phyloP scores from a whole-genome alignment of 768 basidiomycete species.

The Naganishia vaughanmartiniae region DNA sequence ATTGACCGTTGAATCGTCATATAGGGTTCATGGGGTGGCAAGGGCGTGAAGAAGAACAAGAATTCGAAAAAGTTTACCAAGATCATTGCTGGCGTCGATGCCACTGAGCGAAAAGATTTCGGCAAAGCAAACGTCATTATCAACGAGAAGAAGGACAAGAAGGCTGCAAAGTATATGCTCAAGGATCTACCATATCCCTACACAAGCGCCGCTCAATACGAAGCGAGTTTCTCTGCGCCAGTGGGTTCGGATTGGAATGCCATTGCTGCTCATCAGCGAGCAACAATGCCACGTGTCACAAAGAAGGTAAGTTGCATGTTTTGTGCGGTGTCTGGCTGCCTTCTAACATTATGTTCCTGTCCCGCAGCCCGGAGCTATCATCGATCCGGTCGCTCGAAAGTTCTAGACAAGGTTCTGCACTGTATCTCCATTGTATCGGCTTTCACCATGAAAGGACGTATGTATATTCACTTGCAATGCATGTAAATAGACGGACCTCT shows the following conservation, averaged over 20 bases:
- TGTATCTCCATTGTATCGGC: conserved; percentile 6
- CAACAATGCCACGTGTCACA: conserved; percentile 76
- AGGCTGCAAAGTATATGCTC: conserved; percentile 81
- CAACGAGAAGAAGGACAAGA: conserved; percentile 91
- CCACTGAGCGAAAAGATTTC: conserved; percentile 75
- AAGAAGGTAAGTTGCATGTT: conserved; percentile 60
- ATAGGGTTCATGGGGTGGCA: conserved; percentile 80
- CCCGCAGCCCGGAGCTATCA: conserved; percentile 47
- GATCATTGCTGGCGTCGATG: conserved; percentile 75
- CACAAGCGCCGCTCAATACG: conserved; percentile 88
- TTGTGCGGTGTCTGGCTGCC: conserved; percentile 51
- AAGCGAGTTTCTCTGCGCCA: conserved; percentile 74
- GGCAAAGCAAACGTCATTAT: conserved; percentile 86
- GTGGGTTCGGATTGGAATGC: conserved; percentile 94
- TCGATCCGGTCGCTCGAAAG: conserved; percentile 48
- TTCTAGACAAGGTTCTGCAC: conserved; percentile 35
- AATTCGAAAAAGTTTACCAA: conserved; percentile 67
- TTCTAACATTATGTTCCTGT: conserved; percentile 5
- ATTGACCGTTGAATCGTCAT: conserved; percentile 53
- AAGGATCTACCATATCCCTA: conserved; percentile 93
- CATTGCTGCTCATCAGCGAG: conserved; percentile 60
- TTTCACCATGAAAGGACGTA: background rate
- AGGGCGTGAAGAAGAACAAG: conserved; percentile 60
- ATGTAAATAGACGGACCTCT: background rate
- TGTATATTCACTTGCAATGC: background rate